Percentiles rank a stretch among this genome's conserved stretches.
Evolutionary conservation across 108 stramenopile genomes (phyloP).

Genomic region (Fragilariopsis cylindrus): DNA sequence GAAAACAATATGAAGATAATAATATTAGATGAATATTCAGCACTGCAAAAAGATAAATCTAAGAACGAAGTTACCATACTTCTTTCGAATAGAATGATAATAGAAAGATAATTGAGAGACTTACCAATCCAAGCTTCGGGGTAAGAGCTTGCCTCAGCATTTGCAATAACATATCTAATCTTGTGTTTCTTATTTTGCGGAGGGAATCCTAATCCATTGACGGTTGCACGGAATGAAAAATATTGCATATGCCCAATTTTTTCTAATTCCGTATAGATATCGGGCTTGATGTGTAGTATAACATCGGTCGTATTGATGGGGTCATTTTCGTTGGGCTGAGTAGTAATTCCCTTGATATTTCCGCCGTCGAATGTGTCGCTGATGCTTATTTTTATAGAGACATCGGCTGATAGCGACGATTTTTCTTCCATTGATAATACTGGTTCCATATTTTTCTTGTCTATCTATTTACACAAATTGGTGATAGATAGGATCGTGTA

Average conservation of each 20-base stretch:
- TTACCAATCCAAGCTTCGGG: slow-evolving; percentile 61
- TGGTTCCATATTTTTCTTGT: no score
- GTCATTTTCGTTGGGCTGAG: slow-evolving; percentile 29
- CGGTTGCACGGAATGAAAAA: slow-evolving; percentile 62
- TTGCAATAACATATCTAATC: slow-evolving; percentile 65
- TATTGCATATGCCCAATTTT: slow-evolving; percentile 72
- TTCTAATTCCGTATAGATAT: slow-evolving; percentile 72
- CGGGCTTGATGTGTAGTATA: slow-evolving; percentile 57
- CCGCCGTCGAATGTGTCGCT: slow-evolving; percentile 81
- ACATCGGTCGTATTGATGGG: slow-evolving; percentile 29
- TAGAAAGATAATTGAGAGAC: background rate
- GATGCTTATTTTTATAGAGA: slow-evolving; percentile 37
- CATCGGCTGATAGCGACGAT: no score
- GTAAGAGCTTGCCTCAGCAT: slow-evolving; percentile 62
- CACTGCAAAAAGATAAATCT: background rate
- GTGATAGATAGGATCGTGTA: no score
- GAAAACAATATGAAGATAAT: background rate
- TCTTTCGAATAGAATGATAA: background rate
- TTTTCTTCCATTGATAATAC: no score
- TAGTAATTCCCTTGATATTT: slow-evolving; percentile 59
- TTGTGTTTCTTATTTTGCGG: slow-evolving; percentile 22
- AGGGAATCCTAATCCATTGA: slow-evolving; percentile 24
- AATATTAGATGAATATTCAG: background rate
- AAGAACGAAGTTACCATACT: background rate
- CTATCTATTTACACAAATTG: no score